Conservation (phyloP, 1,284 basidiomycete species). For the Cutaneotrichosporon sp. region DNA sequence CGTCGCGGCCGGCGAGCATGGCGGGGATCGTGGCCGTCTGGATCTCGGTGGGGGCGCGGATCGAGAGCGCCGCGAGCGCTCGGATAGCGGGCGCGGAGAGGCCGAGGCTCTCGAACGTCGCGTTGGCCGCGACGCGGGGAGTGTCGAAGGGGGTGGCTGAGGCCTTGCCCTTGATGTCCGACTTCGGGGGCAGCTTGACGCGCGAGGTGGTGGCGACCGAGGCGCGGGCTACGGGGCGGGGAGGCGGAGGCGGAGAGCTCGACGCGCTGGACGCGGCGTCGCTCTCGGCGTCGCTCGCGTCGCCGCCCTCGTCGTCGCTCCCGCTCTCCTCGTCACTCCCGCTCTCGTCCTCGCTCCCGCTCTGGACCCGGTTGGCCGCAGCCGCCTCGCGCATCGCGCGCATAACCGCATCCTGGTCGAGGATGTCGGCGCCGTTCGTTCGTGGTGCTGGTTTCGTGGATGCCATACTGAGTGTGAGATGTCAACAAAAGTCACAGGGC, state of each 20-base stretch:
- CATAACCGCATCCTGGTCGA: constrained; percentile 48
- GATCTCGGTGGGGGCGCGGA: constrained; percentile 81
- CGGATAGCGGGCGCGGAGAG: constrained; percentile 70
- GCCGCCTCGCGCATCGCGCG: constrained; percentile 42
- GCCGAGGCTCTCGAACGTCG: constrained; percentile 68
- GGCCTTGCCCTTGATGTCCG: constrained; percentile 19
- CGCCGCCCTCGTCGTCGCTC: constrained; percentile 22
- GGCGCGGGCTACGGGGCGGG: constrained; percentile 2
- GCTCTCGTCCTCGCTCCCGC: constrained; percentile 20
- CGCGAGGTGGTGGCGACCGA: constrained; percentile 30
- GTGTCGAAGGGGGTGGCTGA: constrained; percentile 56
- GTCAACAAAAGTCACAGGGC: neutral
- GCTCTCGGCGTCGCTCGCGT: neutral
- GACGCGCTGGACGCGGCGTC: neutral
- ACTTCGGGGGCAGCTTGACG: constrained; percentile 27
- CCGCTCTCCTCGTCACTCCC: constrained; percentile 19
- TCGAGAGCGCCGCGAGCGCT: constrained; percentile 79
- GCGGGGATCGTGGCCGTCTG: constrained; percentile 88
- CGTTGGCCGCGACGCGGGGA: constrained; percentile 66
- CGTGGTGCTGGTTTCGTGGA: neutral
- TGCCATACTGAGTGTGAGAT: constrained; percentile 1
- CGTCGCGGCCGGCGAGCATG: constrained; percentile 81
- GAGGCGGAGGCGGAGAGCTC: constrained; percentile 3
- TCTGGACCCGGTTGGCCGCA: constrained; percentile 20
- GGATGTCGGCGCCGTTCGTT: constrained; percentile 7